Evolutionary conservation across 2,329 filamentous ascomycete species (phyloP).

Genomic region (Exophiala alcalophila): DNA sequence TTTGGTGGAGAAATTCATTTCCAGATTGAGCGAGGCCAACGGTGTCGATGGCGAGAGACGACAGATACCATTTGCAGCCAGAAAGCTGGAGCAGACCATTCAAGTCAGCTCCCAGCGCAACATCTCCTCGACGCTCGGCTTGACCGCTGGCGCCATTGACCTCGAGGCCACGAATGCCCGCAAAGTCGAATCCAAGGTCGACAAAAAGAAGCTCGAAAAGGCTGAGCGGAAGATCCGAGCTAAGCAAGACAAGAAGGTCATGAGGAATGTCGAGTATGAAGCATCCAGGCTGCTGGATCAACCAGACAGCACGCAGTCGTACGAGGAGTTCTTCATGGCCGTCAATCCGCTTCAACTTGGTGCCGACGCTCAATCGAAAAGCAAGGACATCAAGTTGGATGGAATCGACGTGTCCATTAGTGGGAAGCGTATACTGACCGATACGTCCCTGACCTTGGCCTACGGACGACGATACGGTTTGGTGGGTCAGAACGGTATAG

Average conservation of each 20-base stretch:
- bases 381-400: slow-evolving; percentile 98
- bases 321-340: slow-evolving; percentile 99
- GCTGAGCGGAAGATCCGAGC: slow-evolving; percentile 95
- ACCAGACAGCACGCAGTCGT: slow-evolving; percentile 79
- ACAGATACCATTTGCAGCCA: slow-evolving; percentile 72
- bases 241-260: slow-evolving; percentile 97
- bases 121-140: slow-evolving; percentile 90
- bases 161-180: slow-evolving; percentile 87
- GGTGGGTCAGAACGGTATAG: slow-evolving; percentile 98
- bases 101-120: slow-evolving; percentile 92
- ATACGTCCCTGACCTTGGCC: slow-evolving; percentile 84
- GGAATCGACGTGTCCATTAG: slow-evolving; percentile 92
- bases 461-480: slow-evolving; percentile 94
- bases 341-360: slow-evolving; percentile 95
- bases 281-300: slow-evolving; percentile 84
- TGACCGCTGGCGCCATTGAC: slow-evolving; percentile 80
- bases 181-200: slow-evolving; percentile 96
- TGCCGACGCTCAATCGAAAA: slow-evolving; percentile 69
- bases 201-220: slow-evolving; percentile 98
- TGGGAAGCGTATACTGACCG: slow-evolving; percentile 81
- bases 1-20: slow-evolving; percentile 86
- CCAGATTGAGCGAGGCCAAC: slow-evolving; percentile 71
- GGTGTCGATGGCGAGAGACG: slow-evolving; percentile 63
- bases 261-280: slow-evolving; percentile 98
- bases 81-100: slow-evolving; percentile 87